Conservation (phyloP, 495 filamentous ascomycete species). For the Aspergillus sclerotiicarbonarius region DNA sequence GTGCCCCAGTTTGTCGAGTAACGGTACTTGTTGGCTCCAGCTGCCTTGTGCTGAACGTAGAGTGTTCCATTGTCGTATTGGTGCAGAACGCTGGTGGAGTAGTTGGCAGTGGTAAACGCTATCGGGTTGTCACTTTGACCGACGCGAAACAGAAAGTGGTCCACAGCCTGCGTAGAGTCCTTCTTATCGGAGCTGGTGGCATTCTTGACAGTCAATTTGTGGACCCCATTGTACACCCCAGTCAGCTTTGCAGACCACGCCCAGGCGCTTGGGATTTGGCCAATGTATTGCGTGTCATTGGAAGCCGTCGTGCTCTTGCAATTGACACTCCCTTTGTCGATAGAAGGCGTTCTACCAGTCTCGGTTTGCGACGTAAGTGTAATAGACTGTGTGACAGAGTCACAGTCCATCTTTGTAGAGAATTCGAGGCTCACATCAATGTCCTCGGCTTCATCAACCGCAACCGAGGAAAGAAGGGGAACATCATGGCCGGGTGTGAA, state of each 20-base stretch:
- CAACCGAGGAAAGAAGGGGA: conserved; percentile 52
- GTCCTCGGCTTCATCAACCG: conserved; percentile 41
- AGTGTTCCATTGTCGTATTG: conserved; percentile 38
- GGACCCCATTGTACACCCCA: conserved; percentile 64
- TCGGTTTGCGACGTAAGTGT: conserved; percentile 53
- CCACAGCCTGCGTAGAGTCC: conserved; percentile 46
- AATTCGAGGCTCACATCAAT: conserved; percentile 57
- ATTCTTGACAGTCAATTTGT: conserved; percentile 60
- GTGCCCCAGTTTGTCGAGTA: conserved; percentile 63
- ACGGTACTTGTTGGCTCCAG: conserved; percentile 63
- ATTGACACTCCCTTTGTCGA: conserved; percentile 41
- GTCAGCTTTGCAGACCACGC: conserved; percentile 51
- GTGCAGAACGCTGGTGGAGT: conserved; percentile 51
- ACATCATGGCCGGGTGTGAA: conserved; percentile 65
- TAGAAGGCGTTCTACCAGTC: conserved; percentile 33
- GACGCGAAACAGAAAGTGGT: conserved; percentile 57
- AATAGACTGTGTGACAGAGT: conserved; percentile 49
- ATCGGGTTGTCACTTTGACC: conserved; percentile 59
- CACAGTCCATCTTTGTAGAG: conserved; percentile 63
- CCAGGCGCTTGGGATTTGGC: conserved; percentile 56
- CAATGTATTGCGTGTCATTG: conserved; percentile 33
- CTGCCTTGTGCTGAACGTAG: conserved; percentile 57
- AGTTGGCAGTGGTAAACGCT: conserved; percentile 58
- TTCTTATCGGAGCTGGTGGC: conserved; percentile 37
- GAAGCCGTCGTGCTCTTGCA: conserved; percentile 35